Evolutionary conservation across 2,329 filamentous ascomycete genomes (phyloP).

Genomic region (Botrytis elliptica): DNA sequence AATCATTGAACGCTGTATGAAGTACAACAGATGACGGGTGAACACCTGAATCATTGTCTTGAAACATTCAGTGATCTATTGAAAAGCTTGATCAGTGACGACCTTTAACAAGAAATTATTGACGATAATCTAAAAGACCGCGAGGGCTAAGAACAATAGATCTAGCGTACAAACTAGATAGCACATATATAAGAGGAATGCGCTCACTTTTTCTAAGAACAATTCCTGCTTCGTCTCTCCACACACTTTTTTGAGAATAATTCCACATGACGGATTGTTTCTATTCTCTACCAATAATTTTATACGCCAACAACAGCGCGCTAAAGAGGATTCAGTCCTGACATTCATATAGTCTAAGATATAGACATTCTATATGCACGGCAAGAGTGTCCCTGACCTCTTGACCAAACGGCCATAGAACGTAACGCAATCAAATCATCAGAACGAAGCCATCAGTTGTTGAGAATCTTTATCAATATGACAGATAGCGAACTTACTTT

Average conservation of each 20-base stretch:
- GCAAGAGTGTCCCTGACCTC: background rate
- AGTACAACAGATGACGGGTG: no score
- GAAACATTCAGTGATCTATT: background rate
- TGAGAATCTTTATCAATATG: background rate
- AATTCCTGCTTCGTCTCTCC: background rate
- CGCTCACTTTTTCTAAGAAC: background rate
- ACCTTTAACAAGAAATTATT: background rate
- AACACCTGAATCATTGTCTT: background rate
- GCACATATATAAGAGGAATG: background rate
- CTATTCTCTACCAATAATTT: background rate
- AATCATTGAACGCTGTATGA: no score
- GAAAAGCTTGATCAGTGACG: background rate
- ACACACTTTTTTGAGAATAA: background rate
- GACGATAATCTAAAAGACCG: background rate
- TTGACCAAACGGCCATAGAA: background rate
- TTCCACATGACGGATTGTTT: background rate
- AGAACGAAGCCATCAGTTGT: background rate
- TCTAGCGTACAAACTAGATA: background rate
- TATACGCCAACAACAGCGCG: background rate
- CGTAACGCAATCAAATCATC: background rate
- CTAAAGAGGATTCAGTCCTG: no score
- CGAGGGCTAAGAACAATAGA: no score
- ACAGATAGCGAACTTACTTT: background rate
- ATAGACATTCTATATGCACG: background rate
- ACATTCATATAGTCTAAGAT: background rate